Evolutionary conservation across 495 filamentous ascomycete species (phyloP), one percentile per base, ranked within the genome.

Genomic region (Talaromyces adpressus): DNA sequence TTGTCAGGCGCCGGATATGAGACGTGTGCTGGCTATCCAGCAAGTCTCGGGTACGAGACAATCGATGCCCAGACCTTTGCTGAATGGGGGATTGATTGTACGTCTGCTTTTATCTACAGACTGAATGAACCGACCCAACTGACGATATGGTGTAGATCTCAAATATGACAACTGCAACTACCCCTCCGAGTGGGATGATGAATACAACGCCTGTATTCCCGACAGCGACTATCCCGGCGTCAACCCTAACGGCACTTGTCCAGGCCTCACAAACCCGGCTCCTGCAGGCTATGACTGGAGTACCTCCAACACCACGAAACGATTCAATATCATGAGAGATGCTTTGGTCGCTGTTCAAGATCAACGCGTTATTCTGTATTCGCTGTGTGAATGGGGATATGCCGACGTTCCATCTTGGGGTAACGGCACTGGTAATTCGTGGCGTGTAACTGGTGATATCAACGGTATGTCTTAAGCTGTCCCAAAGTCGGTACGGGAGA

Each of bases 141-240:
- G 45, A 49, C 2, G 20, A 4, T 9, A 2, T 49, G n/a, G 5
- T 20, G 4, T 36, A 82, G 81, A 89, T 63, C 73, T 88, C 34
- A 90, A 91, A 73, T 90, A 91, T 64, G 89, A 91, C 71, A 90
- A 89, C 73, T 91, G 89, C 72, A 73, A 77, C 52, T 75, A 80
- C 27, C 79, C 79, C 54, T 63, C 63, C 20, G 69, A 76, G 65
- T 78, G 72, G 74, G 71, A 65, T 11, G 79, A 80, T 67, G 51
- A 69, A 4, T 81, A 82, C 66, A 75, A 61, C 7, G 59, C 66
- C 57, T 79, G 75, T 61, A 70, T 77, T 6, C 72, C 77, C 18
- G 76, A 79, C 49, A 60, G 60, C 4, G 57, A 64, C 59, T 45
- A 36, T 27, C 47, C 45, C 22, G 32, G 53, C 16, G 66, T 64